phyloP scores from a whole-genome alignment of 176 grass and related monocot genomes.

The Lolium multiflorum region DNA sequence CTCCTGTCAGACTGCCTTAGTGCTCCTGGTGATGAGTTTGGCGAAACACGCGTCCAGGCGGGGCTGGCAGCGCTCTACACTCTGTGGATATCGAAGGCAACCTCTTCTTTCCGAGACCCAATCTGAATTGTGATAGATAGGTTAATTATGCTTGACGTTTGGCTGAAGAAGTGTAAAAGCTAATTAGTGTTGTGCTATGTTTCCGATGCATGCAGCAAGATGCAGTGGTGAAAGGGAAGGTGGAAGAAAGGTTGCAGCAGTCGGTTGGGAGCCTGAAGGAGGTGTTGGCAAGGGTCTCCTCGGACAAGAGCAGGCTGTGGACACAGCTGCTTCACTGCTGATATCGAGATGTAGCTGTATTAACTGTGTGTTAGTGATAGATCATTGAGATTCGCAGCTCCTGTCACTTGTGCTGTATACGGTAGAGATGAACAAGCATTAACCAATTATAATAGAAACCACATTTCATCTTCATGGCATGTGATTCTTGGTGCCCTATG shows the following conservation, averaged over 20 bases:
- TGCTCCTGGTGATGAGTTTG: conserved; percentile 38
- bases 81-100: conserved; percentile 49
- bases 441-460: not conserved
- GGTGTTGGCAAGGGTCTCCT: conserved; percentile 35
- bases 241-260: conserved; percentile 32
- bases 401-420: not conserved
- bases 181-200: not conserved
- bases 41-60: not conserved
- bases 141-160: not conserved
- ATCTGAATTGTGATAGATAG: not conserved
- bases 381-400: not conserved
- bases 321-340: conserved; percentile 33
- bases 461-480: not conserved
- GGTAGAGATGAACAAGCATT: not conserved
- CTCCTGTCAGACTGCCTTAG: conserved; percentile 54
- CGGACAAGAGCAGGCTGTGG: conserved; percentile 42
- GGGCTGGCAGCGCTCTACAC: conserved; percentile 48
- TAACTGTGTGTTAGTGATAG: not conserved
- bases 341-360: not conserved
- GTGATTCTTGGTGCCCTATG: not conserved
- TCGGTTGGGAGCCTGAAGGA: conserved; percentile 38
- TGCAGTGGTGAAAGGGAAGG: conserved; percentile 28
- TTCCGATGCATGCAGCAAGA: conserved; percentile 49
- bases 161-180: not conserved
- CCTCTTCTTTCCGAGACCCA: not conserved